These are phyloP conservation scores for Volvox reticuliferus DNA, from an alignment of 139 green algal genomes.

Conservation along the genomic window DNA sequence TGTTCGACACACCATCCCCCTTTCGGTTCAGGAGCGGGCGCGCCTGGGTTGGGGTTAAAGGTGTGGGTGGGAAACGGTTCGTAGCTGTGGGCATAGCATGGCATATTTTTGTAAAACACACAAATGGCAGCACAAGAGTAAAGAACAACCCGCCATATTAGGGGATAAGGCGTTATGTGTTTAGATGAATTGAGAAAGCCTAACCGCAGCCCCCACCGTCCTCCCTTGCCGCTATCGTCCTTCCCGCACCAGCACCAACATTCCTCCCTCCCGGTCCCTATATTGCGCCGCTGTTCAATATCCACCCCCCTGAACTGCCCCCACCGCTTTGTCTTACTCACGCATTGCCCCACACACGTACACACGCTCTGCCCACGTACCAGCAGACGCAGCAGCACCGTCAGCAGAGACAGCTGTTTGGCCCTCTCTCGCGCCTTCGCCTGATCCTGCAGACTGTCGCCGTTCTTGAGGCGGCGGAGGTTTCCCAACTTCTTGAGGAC, in stretches of 20 bases:
- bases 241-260: background rate
- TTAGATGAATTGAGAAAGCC: too few species aligned
- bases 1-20: background rate
- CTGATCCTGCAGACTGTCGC: background rate
- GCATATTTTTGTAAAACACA: background rate
- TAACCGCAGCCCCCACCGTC: too few species aligned
- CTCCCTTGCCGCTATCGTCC: background rate
- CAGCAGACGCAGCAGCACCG: constrained; percentile 31
- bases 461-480: background rate
- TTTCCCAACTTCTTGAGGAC: constrained; percentile 37
- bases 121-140: too few species aligned
- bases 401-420: constrained; percentile 48
- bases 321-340: too few species aligned
- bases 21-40: background rate
- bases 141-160: too few species aligned
- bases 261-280: too few species aligned
- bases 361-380: too few species aligned
- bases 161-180: too few species aligned
- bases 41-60: background rate
- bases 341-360: too few species aligned
- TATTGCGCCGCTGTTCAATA: too few species aligned
- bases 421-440: background rate
- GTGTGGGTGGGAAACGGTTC: background rate
- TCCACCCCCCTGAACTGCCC: too few species aligned
- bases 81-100: background rate